Base-by-base conservation (phyloP, 805 yeast species). In the Komagataella phaffii region DNA sequence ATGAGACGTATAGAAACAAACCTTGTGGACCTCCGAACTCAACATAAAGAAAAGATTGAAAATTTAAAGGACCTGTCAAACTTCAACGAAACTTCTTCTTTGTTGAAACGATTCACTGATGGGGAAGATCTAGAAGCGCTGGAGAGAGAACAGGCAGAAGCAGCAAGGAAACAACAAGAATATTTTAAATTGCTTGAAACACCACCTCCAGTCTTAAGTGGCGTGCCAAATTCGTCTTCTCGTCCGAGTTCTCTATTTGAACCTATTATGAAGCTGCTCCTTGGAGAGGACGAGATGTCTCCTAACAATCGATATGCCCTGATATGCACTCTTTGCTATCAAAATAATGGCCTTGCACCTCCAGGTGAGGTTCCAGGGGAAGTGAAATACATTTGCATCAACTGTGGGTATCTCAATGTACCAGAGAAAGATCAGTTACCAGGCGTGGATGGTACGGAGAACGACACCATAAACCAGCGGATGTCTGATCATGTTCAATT, bases 331-430 rank as follows among this genome's bases (percentile, higher is more conserved):
- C 66, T 71, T n/a, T 87, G 96, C 60, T 68, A 64, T 19, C 71
- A 71, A 17, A 95, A 87, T 64, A 87, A 88, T 60, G 96, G 96
- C 1, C 71, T 87, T 47, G 95, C 95, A 0, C 86, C 88, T 3
- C 88, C 86, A 1, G 83, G 84, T 6, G 67, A 74, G 53, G 54
- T 61, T 2, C 83, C 91, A 0, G 59, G 57, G 2, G 59, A 63
- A 4, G 79, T 85, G 7, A 66, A 64, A 50, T 87, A 82, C 58
- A 60, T 69, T 2, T 87, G 96, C 66, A 85, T 88, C 7, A 64
- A 65, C 19, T 86, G 95, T 65, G 85, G 83, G 1, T 44, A 52
- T 2, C 6, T 65, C 43, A 69, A 68, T 55, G 72, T 70, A 2
- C 48, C 49, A 2, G 53, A 54, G 12, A 21, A 24, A 7, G 21